phyloP scores from a whole-genome alignment of 2,329 filamentous ascomycete species.

The Alternaria gansuensis region DNA sequence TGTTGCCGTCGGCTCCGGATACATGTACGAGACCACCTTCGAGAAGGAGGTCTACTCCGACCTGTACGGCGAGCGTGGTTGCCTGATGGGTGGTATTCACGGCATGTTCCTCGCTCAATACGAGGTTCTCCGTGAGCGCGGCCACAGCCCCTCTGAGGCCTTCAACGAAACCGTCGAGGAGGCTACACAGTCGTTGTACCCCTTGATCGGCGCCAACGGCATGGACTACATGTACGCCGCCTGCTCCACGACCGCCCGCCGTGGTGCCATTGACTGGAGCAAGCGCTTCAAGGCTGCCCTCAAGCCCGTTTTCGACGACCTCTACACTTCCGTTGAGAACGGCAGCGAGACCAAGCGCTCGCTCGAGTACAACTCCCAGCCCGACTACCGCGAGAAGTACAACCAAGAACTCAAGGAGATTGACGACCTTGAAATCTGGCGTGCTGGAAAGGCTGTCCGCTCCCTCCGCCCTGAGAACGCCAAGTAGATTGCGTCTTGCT shows the following conservation, averaged over 20 bases:
- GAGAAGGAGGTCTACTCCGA: slow-evolving; percentile 99
- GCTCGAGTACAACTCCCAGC: slow-evolving; percentile 94
- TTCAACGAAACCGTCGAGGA: slow-evolving; percentile 99
- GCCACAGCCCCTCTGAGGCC: slow-evolving; percentile 96
- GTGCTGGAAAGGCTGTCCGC: slow-evolving; percentile 95
- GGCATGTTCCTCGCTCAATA: slow-evolving; percentile 99
- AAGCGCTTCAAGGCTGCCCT: slow-evolving; percentile 96
- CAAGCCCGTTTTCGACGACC: slow-evolving; percentile 97
- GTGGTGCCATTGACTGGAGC: slow-evolving; percentile 99
- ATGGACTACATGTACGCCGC: slow-evolving; percentile 99
- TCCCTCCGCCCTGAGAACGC: slow-evolving; percentile 53
- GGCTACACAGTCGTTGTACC: slow-evolving; percentile 97
- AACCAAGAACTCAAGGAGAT: slow-evolving; percentile 99
- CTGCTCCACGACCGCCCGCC: slow-evolving; percentile 97
- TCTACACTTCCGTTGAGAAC: slow-evolving; percentile 91
- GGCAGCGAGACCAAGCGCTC: slow-evolving; percentile 95
- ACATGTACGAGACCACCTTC: slow-evolving; percentile 99
- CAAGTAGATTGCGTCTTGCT: slow-evolving; percentile 39
- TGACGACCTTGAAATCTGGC: slow-evolving; percentile 97
- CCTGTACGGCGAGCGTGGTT: slow-evolving; percentile 99
- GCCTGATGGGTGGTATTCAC: slow-evolving; percentile 99
- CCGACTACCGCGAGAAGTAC: slow-evolving; percentile 96
- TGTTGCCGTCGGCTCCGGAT: slow-evolving; percentile 95
- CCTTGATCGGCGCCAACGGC: slow-evolving; percentile 93
- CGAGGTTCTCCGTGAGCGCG: slow-evolving; percentile 98